Percentiles rank a stretch among this genome's conserved stretches.
These are phyloP conservation scores for Podospora pseudocomata DNA, from an alignment of 495 filamentous ascomycete genomes.

Conservation along the genomic window DNA sequence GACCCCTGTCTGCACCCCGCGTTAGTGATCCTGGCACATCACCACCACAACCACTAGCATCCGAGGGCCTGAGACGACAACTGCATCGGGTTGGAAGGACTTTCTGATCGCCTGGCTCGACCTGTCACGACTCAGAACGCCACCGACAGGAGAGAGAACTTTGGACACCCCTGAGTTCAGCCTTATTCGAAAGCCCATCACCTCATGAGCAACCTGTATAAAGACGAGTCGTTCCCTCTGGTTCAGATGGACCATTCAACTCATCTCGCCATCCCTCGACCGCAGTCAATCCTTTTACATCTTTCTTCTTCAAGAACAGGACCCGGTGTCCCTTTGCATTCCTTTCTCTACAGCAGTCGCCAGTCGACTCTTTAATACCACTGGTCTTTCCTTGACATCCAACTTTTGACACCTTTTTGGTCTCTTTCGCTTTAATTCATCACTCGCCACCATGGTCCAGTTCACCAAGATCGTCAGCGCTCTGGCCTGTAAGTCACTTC, in stretches of 20 bases:
- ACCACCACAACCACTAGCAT: slow-evolving; percentile 14
- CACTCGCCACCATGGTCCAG: slow-evolving; percentile 25
- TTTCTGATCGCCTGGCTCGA: neutral
- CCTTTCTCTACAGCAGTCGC: neutral
- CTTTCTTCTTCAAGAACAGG: slow-evolving; percentile 7
- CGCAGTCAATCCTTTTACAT: slow-evolving; percentile 9
- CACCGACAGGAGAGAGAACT: slow-evolving; percentile 1
- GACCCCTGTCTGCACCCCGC: neutral
- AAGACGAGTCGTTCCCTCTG: slow-evolving; percentile 7
- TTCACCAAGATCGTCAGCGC: slow-evolving; percentile 20
- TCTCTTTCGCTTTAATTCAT: neutral
- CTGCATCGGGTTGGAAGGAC: slow-evolving; percentile 11
- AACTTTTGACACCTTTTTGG: neutral
- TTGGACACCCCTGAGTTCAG: neutral
- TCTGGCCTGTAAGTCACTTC: slow-evolving; percentile 20
- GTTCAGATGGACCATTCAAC: neutral
- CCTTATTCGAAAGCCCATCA: neutral
- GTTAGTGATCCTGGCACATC: slow-evolving; percentile 14
- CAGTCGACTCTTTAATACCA: neutral
- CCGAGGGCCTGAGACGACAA: slow-evolving; percentile 16
- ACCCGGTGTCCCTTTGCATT: slow-evolving; percentile 16
- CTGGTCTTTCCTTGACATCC: neutral
- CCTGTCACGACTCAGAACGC: slow-evolving; percentile 6
- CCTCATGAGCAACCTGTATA: slow-evolving; percentile 4
- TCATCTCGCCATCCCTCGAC: slow-evolving; percentile 12